phyloP scores from a whole-genome alignment of 306 rosid species.

The Astragalus glycyphyllos region DNA sequence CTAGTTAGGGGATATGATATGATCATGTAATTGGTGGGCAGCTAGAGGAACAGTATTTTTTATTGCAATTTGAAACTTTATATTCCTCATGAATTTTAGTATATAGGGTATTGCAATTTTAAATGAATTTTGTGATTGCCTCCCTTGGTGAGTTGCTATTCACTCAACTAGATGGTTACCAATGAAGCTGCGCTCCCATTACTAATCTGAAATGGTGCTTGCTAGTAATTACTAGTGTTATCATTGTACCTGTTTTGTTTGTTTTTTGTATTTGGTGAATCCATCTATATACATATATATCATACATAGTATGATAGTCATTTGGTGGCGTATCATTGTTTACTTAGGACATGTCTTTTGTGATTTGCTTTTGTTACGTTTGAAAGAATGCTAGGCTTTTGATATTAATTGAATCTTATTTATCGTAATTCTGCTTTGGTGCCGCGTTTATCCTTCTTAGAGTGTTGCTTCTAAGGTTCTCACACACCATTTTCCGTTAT shows the following conservation, averaged over 20 bases:
- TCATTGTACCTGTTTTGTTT: slow-evolving; percentile 4
- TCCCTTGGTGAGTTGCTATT: slow-evolving; percentile 15
- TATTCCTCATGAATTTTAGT: background rate
- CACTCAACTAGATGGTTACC: slow-evolving; percentile 7
- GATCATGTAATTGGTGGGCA: too few species aligned
- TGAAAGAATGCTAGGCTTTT: slow-evolving; percentile 8
- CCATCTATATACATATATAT: slow-evolving; percentile 10
- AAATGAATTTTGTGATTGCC: slow-evolving; percentile 22
- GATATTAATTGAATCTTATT: slow-evolving; percentile 11
- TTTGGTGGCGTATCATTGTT: slow-evolving; percentile 16
- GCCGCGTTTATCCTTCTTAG: background rate
- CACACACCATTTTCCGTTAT: slow-evolving; percentile 33
- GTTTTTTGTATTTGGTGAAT: slow-evolving; percentile 12
- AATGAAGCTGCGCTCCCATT: background rate
- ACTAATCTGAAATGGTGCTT: slow-evolving; percentile 34
- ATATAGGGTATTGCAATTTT: slow-evolving; percentile 1
- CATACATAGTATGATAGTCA: background rate
- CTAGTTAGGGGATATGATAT: background rate
- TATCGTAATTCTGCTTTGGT: slow-evolving; percentile 1
- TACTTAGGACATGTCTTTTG: slow-evolving; percentile 10
- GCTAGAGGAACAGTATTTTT: slow-evolving; percentile 16
- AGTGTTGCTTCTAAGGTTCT: slow-evolving; percentile 38
- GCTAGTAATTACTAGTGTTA: slow-evolving; percentile 24
- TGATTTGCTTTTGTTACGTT: slow-evolving; percentile 19
- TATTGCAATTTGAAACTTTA: slow-evolving; percentile 25